Base-by-base conservation (phyloP, 2,329 filamentous ascomycete genomes). In the Stagonosporopsis tanaceti region DNA sequence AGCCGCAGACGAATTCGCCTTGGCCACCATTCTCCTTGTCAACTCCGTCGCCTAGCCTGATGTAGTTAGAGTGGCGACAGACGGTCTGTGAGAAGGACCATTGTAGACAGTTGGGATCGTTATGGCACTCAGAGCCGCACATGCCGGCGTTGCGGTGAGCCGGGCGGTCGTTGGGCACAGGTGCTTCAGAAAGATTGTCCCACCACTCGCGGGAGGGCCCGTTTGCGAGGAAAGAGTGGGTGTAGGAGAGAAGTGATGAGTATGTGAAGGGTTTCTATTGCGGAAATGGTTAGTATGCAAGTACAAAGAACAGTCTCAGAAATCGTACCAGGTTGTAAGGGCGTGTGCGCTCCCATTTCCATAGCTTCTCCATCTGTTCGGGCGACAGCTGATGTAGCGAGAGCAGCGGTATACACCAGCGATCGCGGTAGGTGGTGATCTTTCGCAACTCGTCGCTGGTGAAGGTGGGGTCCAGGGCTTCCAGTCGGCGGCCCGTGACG, bases 321-420 rank as follows among this genome's bases (percentile, higher is more conserved):
- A 32, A 32, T 58, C 68, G 22, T 66, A 73, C 73, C 40, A 60
- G 63, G 37, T 72, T 75, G 48, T 72, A 72, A 24, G 71, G 72
- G 28, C 76, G 64, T 51, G 69, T 73, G 54, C 76, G 71, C 61
- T 78, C 76, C 76, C 80, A 86, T 53, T 78, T 76, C 77, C 82
- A 83, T 38, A 85, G 68, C 0, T 76, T 73, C 9, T 75, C 69
- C 80, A 85, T 83, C 51, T 84, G 81, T 25, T 78, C 73, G 0
- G 80, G 75, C 25, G 68, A 70, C 22, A 77, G 61, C 45, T 73
- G 69, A 53, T 79, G 77, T 50, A 77, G 68, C 6, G 76, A 77
- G 7, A 81, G 64, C 27, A 78, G 72, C 8, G 79, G 77, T 12
- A 74, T 63, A 55, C 80, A 82, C 79, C 79, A 81, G 27, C 78